phyloP scores from a whole-genome alignment of 345 rosid genomes.

The Brassica cretica region DNA sequence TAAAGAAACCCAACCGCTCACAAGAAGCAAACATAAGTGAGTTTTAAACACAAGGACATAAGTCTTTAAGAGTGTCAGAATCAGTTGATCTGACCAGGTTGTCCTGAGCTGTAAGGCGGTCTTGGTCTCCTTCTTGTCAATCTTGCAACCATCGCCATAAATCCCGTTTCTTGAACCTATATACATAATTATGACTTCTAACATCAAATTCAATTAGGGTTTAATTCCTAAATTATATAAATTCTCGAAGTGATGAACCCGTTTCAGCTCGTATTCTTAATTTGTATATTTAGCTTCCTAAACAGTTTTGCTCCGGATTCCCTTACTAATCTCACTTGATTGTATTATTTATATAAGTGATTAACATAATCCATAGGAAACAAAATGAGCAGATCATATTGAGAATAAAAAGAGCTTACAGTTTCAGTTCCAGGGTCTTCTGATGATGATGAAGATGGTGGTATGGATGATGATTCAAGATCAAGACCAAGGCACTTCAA shows the following conservation, averaged over 20 bases:
- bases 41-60: background rate
- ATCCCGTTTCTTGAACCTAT: slow-evolving; percentile 35
- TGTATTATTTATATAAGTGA: background rate
- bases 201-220: background rate
- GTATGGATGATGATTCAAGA: slow-evolving; percentile 24
- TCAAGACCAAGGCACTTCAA: slow-evolving; percentile 38
- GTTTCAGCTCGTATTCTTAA: background rate
- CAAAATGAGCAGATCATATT: background rate
- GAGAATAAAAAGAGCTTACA: slow-evolving; percentile 25
- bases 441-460: slow-evolving; percentile 25
- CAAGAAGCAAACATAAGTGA: background rate
- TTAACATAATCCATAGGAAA: background rate
- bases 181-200: slow-evolving; percentile 12
- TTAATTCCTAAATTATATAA: background rate
- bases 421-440: slow-evolving; percentile 19
- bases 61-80: slow-evolving; percentile 12
- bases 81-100: slow-evolving; percentile 37
- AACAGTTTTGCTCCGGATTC: background rate
- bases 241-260: background rate
- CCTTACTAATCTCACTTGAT: background rate
- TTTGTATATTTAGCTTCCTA: background rate
- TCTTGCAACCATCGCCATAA: slow-evolving; percentile 27
- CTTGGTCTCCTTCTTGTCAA: slow-evolving; percentile 28
- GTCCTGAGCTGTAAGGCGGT: slow-evolving; percentile 28
- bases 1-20: background rate